Base-by-base conservation (phyloP, 176 grass and related monocot genomes). In the Metroxylon sagu region DNA sequence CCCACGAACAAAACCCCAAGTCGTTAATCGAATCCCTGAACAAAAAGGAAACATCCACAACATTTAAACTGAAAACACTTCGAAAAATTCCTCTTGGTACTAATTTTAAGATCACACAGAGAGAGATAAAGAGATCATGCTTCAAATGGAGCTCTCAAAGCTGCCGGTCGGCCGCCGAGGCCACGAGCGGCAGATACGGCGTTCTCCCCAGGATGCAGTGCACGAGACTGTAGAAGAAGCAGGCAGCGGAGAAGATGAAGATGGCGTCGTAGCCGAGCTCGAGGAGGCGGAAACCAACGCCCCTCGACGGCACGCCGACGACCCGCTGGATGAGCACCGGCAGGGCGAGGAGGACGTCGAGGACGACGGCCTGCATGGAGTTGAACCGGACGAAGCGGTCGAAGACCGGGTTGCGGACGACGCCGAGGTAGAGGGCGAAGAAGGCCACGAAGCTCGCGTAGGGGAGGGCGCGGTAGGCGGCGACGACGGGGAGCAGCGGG, bases 171-270 rank as follows among this genome's bases (percentile, higher is more conserved):
- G 79, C 73, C 4, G 61, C 60, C 5, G 73, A 6, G n/a, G 54
- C 70, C 2, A 76, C 72, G 2, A 76, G 1, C 16, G 79, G 79
- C 51, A 82, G 59, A 26, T 76, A 59, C 10, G 72, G 79, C 5
- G 78, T 74, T 49, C 65, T 58, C 4, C 78, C 78, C 17, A 81
- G 19, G 25, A 75, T 19, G 67, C 71, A 75, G 25, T 31, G 69
- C 27, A 69, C 17, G 29, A 71, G 49, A 35, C 60, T 48, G 53
- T 82, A 82, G 26, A 71, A 29, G 61, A 82, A 82, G 39, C 53
- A 70, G 1, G 17, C 53, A 48, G 66, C 39, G 2, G 53, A 60
- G 18, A 76, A 25, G 12, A 58, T 54, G 48, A 76, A 82, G n/a
- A 82, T 39, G 29, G 57, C 53, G 14, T 65, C 53, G 57, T 76